Base-by-base conservation (phyloP, 179 eudicot species). In the Heliamphora pulchella region DNA sequence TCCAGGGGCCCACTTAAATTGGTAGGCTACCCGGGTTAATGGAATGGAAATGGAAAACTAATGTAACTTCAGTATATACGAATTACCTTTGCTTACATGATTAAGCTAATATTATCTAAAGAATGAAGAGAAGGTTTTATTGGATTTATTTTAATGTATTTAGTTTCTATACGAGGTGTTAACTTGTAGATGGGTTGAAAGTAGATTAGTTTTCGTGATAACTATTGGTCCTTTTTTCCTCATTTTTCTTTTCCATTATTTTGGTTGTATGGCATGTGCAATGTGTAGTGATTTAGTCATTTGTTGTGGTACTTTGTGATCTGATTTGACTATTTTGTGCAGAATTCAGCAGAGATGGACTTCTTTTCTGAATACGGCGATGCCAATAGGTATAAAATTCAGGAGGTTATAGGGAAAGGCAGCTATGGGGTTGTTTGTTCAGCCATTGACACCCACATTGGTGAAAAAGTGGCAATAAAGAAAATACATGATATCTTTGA, bases 351-450 rank as follows among this genome's bases (percentile, higher is more conserved):
- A 46, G 92, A 89, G 77, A 71, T 65, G 59, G 92, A 89, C n/a
- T 87, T 87, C 77, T 89, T 89, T 80, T 81, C 92, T 59, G 90
- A 89, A 15, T 89, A 87, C 64, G 89, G 89, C 14, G 90, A 89
- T 80, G 92, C 90, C 48, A 83, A 71, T 77, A 79, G 92, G 44
- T 89, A 86, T 85, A 87, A 85, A 82, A 83, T 89, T 74, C 88
- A 71, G 71, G 92, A 89, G 81, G 89, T 89, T 47, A 81, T 89
- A 18, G 92, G 92, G 5, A 89, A 89, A 78, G 91, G 91, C 53
- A 89, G 91, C 78, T 89, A 89, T 82, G 91, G 91, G n/a, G 92
- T 89, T 79, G 92, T 89, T 58, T 86, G 92, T 79, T 82, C 90
- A 18, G 92, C 92, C 67, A 82, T 89, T 67, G 92, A 89, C 81